phyloP scores from a whole-genome alignment of 108 stramenopile genomes.

The Cyclostephanos tholiformis region DNA sequence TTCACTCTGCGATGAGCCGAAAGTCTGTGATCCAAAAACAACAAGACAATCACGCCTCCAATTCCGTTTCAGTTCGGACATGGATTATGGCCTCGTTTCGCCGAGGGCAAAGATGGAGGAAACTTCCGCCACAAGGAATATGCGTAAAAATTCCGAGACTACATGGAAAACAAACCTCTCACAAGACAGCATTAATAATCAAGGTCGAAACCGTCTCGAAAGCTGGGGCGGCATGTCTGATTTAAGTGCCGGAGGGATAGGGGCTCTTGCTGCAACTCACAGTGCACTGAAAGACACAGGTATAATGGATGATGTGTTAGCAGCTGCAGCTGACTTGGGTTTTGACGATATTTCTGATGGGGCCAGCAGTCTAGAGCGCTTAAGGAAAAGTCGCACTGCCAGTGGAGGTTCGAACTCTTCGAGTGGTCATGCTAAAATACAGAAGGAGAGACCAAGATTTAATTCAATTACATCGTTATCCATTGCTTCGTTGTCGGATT shows the following conservation, averaged over 20 bases:
- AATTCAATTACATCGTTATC: constrained; percentile 69
- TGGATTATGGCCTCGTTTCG: constrained; percentile 15
- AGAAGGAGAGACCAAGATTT: constrained; percentile 48
- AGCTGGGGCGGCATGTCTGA: constrained; percentile 92
- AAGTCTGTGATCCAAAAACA: constrained; percentile 22
- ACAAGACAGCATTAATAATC: constrained; percentile 14
- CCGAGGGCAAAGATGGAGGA: constrained; percentile 26
- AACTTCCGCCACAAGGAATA: constrained; percentile 17
- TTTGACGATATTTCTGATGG: constrained; percentile 33
- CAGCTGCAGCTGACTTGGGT: constrained; percentile 55
- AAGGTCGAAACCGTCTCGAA: constrained; percentile 63
- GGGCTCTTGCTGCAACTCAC: constrained; percentile 34
- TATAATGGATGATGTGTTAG: constrained; percentile 62
- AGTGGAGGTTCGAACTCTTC: constrained; percentile 30
- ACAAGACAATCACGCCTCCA: constrained; percentile 29
- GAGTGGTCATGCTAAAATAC: constrained; percentile 5
- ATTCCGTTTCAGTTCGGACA: constrained; percentile 18
- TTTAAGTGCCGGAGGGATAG: constrained; percentile 51
- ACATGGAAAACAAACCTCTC: too few relatives aligned
- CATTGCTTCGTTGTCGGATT: constrained; percentile 58
- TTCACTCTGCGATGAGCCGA: constrained; percentile 41
- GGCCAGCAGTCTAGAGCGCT: constrained; percentile 11
- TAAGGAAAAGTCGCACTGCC: constrained; percentile 13
- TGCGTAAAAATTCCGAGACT: constrained; percentile 29
- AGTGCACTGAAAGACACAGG: constrained; percentile 45